These are phyloP conservation scores for Xylaria grammica DNA, from an alignment of 495 filamentous ascomycete genomes.

Conservation along the genomic window DNA sequence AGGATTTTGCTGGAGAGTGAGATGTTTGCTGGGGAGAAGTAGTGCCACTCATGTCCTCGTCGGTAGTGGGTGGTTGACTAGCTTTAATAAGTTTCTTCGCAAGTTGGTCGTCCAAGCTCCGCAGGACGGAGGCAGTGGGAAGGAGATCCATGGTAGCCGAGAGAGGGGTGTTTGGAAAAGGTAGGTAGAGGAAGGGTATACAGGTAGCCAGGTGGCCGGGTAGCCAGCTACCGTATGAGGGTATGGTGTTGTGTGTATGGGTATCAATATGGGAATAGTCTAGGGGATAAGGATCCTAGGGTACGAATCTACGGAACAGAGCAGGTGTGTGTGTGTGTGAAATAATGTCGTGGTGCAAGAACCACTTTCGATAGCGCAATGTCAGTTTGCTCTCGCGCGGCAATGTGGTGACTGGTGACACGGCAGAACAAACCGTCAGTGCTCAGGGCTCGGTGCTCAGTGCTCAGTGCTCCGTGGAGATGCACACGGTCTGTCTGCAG, in stretches of 20 bases:
- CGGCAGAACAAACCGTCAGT: too few species aligned
- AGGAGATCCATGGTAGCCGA: conserved; percentile 31
- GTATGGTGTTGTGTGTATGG: neutral
- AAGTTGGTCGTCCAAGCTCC: conserved; percentile 37
- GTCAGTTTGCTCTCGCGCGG: conserved; percentile 17
- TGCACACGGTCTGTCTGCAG: conserved; percentile 29
- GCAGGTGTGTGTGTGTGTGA: neutral
- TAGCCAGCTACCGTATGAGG: too few species aligned
- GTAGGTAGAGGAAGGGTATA: conserved; percentile 19
- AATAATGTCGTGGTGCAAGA: conserved; percentile 29
- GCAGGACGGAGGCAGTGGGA: conserved; percentile 37
- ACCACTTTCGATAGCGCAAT: conserved; percentile 38
- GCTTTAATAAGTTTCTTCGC: conserved; percentile 22
- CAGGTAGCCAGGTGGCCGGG: too few species aligned
- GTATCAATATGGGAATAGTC: conserved; percentile 1
- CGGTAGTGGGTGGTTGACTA: conserved; percentile 1
- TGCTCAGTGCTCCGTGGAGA: neutral
- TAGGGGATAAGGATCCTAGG: conserved; percentile 23
- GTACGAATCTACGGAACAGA: conserved; percentile 16
- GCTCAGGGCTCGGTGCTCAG: conserved; percentile 12
- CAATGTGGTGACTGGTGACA: neutral
- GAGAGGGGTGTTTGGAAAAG: conserved; percentile 1
- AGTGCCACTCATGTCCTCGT: conserved; percentile 13
- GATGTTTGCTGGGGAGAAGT: conserved; percentile 10
- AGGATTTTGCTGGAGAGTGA: conserved; percentile 3